Evolutionary conservation across 2,329 filamentous ascomycete genomes (phyloP), one percentile per base, ranked within the genome.

Genomic region (Passalora sequoiae): DNA sequence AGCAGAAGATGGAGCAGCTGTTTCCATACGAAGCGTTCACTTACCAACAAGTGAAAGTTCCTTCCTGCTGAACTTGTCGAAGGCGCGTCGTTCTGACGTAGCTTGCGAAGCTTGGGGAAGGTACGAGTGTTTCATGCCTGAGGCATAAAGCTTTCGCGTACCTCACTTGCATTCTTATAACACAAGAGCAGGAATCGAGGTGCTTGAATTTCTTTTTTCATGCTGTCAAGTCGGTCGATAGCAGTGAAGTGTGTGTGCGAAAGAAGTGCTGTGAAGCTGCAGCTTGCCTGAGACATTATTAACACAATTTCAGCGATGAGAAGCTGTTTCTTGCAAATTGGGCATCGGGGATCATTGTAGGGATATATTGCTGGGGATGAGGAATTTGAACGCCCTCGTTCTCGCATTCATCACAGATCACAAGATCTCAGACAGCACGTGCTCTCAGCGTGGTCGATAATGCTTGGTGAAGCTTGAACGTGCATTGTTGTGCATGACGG

Each of bases 401-500:
- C 25, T 28, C 25, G 25, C 25, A 10, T 28, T 28, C 25, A 28
- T 3, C 25, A 28, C 25, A 9, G 16, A n/a, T 38, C 15, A 12
- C 36, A 25, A 27, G 22, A 29, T 13, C n/a, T 28, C 31, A 8
- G 6, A 16, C 31, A 15, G 38, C 38, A 40, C 38, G 27, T 32
- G 38, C 38, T 5, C 15, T 2, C 22, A 28, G 15, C 36, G 36
- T 38, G 24, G 16, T 19, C 8, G 24, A 7, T 4, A 19, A 40
- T 17, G 25, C 33, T 37, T 40, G 37, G 37, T 40, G 22, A 36
- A 36, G 32, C 32, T 22, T 36, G 32, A 13, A 36, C 20, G 32
- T 8, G 22, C 3, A 10, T 16, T 36, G 6, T 16, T 22, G 12
- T 27, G 24, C 6, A 7, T 27, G 24, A 27, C 24, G 12, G 24